Evolutionary conservation across 2,329 filamentous ascomycete genomes (phyloP).

Genomic region (Plectosphaerella sp.): DNA sequence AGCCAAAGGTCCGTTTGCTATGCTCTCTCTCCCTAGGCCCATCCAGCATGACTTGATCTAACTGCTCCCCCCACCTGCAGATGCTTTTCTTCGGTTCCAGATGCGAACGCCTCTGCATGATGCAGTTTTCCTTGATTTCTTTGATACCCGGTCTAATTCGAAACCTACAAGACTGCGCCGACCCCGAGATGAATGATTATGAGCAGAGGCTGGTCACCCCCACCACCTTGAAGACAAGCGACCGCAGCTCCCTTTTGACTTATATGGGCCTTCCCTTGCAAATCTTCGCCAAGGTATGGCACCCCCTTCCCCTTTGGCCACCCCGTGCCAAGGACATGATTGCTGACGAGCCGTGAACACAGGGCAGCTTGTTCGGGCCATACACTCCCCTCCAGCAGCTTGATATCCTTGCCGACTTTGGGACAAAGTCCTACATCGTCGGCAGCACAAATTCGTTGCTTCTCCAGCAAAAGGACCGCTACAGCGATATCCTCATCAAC

Average conservation of each 20-base stretch:
- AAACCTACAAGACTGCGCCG: constrained; percentile 89
- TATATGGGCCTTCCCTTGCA: constrained; percentile 96
- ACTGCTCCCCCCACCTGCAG: constrained; percentile 37
- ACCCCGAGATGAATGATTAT: constrained; percentile 85
- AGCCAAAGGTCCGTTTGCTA: constrained; percentile 70
- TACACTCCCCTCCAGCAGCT: constrained; percentile 96
- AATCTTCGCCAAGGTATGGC: constrained; percentile 78
- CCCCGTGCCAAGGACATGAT: background rate
- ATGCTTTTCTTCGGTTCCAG: constrained; percentile 99
- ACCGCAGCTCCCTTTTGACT: constrained; percentile 80
- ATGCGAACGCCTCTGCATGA: constrained; percentile 94
- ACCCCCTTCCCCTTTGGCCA: background rate
- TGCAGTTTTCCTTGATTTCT: constrained; percentile 94
- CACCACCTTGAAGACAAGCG: constrained; percentile 85
- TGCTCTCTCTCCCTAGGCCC: background rate
- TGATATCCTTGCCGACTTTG: constrained; percentile 86
- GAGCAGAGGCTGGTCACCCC: constrained; percentile 71
- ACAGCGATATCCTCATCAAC: constrained; percentile 95
- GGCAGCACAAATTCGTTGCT: constrained; percentile 94
- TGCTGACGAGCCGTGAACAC: constrained; percentile 10
- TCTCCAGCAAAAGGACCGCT: constrained; percentile 89
- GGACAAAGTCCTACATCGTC: constrained; percentile 95
- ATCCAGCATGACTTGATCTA: no score
- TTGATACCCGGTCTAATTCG: constrained; percentile 89
- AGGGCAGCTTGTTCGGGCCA: constrained; percentile 91